These are phyloP conservation scores for Epichloe aotearoae DNA, from an alignment of 2,329 filamentous ascomycete genomes.

Conservation along the genomic window DNA sequence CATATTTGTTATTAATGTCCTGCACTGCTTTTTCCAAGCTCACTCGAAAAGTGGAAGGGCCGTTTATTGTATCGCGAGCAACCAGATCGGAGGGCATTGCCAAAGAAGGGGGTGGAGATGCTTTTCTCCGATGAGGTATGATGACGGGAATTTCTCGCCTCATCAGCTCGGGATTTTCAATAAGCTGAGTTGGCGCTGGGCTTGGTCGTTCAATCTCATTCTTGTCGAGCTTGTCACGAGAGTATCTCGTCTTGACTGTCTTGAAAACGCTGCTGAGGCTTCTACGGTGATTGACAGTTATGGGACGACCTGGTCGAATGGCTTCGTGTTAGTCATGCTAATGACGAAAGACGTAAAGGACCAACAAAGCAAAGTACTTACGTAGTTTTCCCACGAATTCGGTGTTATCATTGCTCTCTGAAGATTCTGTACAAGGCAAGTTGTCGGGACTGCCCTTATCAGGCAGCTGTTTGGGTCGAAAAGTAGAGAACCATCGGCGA, in stretches of 20 bases:
- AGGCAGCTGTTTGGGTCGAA: slow-evolving; percentile 4
- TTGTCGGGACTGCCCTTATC: background rate
- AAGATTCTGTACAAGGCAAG: background rate
- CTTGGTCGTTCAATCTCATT: slow-evolving; percentile 1
- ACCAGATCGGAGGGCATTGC: slow-evolving; percentile 15
- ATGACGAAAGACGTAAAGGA: background rate
- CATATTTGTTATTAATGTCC: slow-evolving; percentile 17
- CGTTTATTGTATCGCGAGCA: slow-evolving; percentile 9
- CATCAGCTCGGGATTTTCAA: background rate
- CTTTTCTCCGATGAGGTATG: background rate
- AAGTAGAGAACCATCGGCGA: slow-evolving; percentile 11
- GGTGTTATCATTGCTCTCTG: background rate
- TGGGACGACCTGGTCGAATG: background rate
- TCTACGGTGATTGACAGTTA: slow-evolving; percentile 10
- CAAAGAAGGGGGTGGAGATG: slow-evolving; percentile 15
- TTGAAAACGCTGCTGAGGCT: slow-evolving; percentile 19
- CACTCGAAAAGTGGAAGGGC: slow-evolving; percentile 15
- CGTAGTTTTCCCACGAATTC: background rate
- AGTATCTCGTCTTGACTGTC: slow-evolving; percentile 15
- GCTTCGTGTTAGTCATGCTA: background rate
- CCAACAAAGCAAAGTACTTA: background rate
- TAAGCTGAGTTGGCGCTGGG: background rate
- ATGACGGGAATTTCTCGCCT: background rate
- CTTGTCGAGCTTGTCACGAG: slow-evolving; percentile 11
- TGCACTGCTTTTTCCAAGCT: slow-evolving; percentile 18